A percentile compares a stretch with the other conserved stretches of the same genome.
phyloP scores from a whole-genome alignment of 164 flowering plant genomes.

The Tetracentron sinense region DNA sequence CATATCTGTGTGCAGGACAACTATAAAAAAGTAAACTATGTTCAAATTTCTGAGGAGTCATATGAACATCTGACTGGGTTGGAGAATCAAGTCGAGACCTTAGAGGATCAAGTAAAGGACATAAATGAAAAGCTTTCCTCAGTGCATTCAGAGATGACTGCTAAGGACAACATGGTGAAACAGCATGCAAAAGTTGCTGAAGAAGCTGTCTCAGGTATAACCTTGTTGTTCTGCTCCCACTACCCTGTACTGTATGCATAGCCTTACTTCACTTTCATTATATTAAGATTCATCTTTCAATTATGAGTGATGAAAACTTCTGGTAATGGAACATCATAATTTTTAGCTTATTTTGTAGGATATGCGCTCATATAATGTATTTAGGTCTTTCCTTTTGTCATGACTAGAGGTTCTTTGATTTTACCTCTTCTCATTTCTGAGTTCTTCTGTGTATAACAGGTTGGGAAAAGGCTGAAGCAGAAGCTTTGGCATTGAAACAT shows the following conservation, averaged over 20 bases:
- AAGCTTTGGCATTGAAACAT: conserved; percentile 39
- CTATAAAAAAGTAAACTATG: conserved; percentile 61
- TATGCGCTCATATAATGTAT: no score
- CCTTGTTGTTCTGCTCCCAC: background rate
- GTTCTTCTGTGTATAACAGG: conserved; percentile 29
- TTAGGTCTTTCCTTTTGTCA: background rate
- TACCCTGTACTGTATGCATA: no score
- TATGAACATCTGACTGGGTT: conserved; percentile 74
- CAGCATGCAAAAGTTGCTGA: conserved; percentile 89
- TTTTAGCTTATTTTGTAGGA: background rate
- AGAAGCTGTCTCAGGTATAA: conserved; percentile 75
- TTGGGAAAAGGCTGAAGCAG: conserved; percentile 67
- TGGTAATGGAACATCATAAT: no score
- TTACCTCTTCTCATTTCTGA: background rate
- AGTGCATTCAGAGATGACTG: conserved; percentile 51
- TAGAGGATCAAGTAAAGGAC: conserved; percentile 3
- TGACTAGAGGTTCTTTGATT: background rate
- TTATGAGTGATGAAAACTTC: no score
- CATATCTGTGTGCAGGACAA: conserved; percentile 45
- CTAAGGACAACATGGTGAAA: conserved; percentile 65
- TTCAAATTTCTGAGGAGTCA: conserved; percentile 77
- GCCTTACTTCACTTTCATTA: no score
- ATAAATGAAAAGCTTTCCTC: conserved; percentile 48
- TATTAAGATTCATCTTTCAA: no score
- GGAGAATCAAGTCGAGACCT: conserved; percentile 59